Base-by-base conservation (phyloP, 345 rosid species). In the Pugionium cornutum region DNA sequence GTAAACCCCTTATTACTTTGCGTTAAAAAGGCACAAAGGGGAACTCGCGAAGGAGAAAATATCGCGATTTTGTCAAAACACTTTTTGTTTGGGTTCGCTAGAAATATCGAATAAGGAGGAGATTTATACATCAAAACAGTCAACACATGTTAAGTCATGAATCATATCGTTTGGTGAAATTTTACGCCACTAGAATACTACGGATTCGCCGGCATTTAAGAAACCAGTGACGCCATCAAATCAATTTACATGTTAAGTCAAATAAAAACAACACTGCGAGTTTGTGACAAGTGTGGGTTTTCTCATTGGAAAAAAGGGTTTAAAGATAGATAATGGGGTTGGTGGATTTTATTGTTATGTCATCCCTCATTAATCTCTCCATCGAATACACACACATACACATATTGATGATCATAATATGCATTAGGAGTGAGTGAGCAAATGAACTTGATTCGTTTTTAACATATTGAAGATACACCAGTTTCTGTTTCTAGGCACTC, bases 401-500 rank as follows among this genome's bases (percentile, higher is more conserved):
- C 6, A 55, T 35, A 4, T 36, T 26, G 26, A 31, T 18, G 32
- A 50, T 9, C 27, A 50, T n/a, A 10, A 2, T 11, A 6, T 48
- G 36, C 28, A 63, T 25, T 54, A 30, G 2, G 6, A 31, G 6
- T 9, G 9, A 8, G 10, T 11, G 36, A 34, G 10, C 25, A 33
- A 60, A 34, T 9, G 34, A 64, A n/a, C 11, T 4, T 30, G 32
- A 65, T 66, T 53, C 76, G 47, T 26, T 46, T 49, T 18, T 41
- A 55, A 51, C 31, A 67, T 52, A 53, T 10, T 37, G 25, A 52
- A 52, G 46, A 66, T 72, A 51, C 44, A 41, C 62, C 39, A 59
- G 39, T 73, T 25, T 10, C 53, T 62, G 66, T 52, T 43, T 66
- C 76, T 59, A 73, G 76, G 76, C 76, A 52, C 58, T 66, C 71